Conservation (phyloP, 129 eudicot species). For the Pseudognaphalium luteoalbum region DNA sequence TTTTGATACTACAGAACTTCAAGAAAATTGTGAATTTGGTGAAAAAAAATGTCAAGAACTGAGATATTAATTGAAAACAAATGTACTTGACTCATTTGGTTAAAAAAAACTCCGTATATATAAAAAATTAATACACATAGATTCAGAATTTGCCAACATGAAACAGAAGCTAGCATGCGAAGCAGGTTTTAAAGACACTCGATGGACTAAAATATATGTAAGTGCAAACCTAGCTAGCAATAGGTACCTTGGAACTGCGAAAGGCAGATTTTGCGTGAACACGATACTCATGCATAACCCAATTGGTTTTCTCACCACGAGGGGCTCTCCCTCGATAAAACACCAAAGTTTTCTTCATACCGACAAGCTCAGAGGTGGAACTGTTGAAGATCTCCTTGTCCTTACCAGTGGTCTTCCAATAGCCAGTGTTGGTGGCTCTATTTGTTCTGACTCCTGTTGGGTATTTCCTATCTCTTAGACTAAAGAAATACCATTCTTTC, state of each 20-base stretch:
- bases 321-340: slow-evolving; percentile 84
- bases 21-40: not conserved
- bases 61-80: not conserved
- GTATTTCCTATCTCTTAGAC: slow-evolving; percentile 69
- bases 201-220: not conserved
- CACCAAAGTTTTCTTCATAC: slow-evolving; percentile 81
- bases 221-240: not conserved
- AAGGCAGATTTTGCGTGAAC: slow-evolving; percentile 61
- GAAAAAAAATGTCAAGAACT: not conserved
- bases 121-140: not conserved
- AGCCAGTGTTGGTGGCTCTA: slow-evolving; percentile 66
- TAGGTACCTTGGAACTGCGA: slow-evolving; percentile 58
- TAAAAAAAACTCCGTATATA: too few species aligned
- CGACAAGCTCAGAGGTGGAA: slow-evolving; percentile 54
- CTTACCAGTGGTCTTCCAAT: slow-evolving; percentile 80
- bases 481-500: slow-evolving; percentile 82
- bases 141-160: not conserved
- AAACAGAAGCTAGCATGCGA: not conserved
- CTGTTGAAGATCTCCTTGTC: slow-evolving; percentile 73
- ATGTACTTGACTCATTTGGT: not conserved
- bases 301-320: slow-evolving; percentile 72
- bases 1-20: too few species aligned
- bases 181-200: not conserved
- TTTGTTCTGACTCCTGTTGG: slow-evolving; percentile 83
- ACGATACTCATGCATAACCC: slow-evolving; percentile 92